These are phyloP conservation scores for Arabidopsis thaliana DNA, from an alignment of 345 rosid genomes.

Conservation along the genomic window TAIR10.1 NC_003076.8:23974501-23975000, in stretches of 20 bases:
- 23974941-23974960: conserved; percentile 31
- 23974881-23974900: conserved; percentile 31
- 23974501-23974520: conserved; percentile 25
- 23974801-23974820: conserved; percentile 41
- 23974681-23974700: conserved; percentile 29
- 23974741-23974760: not conserved
- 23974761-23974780: conserved; percentile 4
- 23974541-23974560: conserved; percentile 34
- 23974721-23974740: not conserved
- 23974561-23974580: conserved; percentile 36
- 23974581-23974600: conserved; percentile 14
- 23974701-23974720: not conserved
- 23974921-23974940: not conserved
- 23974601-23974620: not conserved
- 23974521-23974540: not conserved
- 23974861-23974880: conserved; percentile 39
- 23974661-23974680: conserved; percentile 32
- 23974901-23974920: conserved; percentile 18
- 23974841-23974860: conserved; percentile 41
- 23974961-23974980: conserved; percentile 28
- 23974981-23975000: conserved; percentile 58
- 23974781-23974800: not conserved
- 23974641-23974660: conserved; percentile 4
- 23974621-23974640: not conserved
- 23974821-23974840: conserved; percentile 31